These are phyloP conservation scores for Akanthomyces dipterigenus DNA, from an alignment of 2,329 filamentous ascomycete species.

Conservation along the genomic window DNA sequence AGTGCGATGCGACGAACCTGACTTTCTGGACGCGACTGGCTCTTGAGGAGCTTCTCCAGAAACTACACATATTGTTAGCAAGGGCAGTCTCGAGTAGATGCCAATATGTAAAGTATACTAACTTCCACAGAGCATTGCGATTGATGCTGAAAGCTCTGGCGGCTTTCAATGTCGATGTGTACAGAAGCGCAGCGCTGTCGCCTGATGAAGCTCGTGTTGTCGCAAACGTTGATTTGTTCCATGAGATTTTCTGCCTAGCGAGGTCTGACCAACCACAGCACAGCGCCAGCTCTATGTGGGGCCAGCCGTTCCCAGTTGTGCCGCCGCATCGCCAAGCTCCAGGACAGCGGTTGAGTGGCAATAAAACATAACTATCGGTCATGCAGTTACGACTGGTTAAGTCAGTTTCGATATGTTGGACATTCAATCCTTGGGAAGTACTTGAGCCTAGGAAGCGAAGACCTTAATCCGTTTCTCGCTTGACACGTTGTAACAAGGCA, in stretches of 20 bases:
- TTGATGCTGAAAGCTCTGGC: conserved; percentile 20
- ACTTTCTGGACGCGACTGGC: conserved; percentile 91
- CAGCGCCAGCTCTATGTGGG: background rate
- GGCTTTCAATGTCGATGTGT: conserved; percentile 24
- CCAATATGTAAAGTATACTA: conserved; percentile 15
- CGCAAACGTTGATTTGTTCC: background rate
- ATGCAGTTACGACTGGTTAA: too few relatives aligned
- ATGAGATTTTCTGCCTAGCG: conserved; percentile 10
- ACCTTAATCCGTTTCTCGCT: too few relatives aligned
- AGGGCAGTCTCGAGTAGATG: background rate
- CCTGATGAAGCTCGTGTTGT: background rate
- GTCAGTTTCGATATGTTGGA: too few relatives aligned
- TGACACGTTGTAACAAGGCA: too few relatives aligned
- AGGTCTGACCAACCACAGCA: background rate
- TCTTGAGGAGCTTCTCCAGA: conserved; percentile 94
- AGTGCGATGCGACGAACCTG: conserved; percentile 52
- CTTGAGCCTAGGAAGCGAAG: too few relatives aligned
- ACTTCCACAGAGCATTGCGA: conserved; percentile 45
- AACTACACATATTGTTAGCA: conserved; percentile 48
- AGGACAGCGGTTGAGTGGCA: background rate
- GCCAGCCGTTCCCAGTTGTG: too few relatives aligned
- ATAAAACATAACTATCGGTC: too few relatives aligned
- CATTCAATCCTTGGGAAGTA: too few relatives aligned
- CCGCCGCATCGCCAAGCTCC: background rate
- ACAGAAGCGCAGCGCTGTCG: conserved; percentile 12